Evolutionary conservation across 345 rosid genomes (phyloP).

Genomic region (Boechera retrofracta): DNA sequence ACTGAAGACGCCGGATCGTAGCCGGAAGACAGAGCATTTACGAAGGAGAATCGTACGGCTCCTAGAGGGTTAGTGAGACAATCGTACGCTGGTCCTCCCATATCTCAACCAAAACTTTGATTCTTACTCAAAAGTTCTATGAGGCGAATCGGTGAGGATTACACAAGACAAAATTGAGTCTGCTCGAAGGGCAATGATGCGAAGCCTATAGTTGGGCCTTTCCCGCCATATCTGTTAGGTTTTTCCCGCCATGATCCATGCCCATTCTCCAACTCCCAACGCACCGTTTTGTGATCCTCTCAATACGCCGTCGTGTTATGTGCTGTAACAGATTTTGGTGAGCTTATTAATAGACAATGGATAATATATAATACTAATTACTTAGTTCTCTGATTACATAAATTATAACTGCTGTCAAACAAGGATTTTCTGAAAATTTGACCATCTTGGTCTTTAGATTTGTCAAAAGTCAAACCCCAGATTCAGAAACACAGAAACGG

Average conservation of each 20-base stretch:
- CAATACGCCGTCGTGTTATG: constrained; percentile 11
- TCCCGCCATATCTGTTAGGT: constrained; percentile 41
- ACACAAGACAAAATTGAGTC: background rate
- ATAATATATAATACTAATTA: too few relatives aligned
- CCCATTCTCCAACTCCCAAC: constrained; percentile 18
- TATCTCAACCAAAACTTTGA: constrained; percentile 28
- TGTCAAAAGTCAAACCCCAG: constrained; percentile 6
- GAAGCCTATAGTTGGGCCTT: constrained; percentile 19
- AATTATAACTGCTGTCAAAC: too few relatives aligned
- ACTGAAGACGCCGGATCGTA: constrained; percentile 66
- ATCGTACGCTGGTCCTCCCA: constrained; percentile 89
- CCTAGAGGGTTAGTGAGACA: constrained; percentile 84
- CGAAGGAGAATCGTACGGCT: constrained; percentile 83
- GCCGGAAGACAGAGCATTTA: constrained; percentile 65
- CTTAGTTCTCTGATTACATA: too few relatives aligned
- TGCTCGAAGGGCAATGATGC: background rate
- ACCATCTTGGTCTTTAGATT: constrained; percentile 8
- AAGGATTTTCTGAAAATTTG: background rate
- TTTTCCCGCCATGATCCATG: constrained; percentile 40
- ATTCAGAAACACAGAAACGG: background rate
- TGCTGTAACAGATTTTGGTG: background rate
- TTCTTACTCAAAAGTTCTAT: background rate
- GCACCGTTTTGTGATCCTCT: constrained; percentile 21
- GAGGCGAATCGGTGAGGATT: constrained; percentile 8
- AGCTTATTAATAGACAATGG: background rate